A percentile compares a stretch with the other conserved stretches of the same genome.
These are phyloP conservation scores for Hymenoscyphus linearis DNA, from an alignment of 2,329 filamentous ascomycete genomes.

Conservation along the genomic window DNA sequence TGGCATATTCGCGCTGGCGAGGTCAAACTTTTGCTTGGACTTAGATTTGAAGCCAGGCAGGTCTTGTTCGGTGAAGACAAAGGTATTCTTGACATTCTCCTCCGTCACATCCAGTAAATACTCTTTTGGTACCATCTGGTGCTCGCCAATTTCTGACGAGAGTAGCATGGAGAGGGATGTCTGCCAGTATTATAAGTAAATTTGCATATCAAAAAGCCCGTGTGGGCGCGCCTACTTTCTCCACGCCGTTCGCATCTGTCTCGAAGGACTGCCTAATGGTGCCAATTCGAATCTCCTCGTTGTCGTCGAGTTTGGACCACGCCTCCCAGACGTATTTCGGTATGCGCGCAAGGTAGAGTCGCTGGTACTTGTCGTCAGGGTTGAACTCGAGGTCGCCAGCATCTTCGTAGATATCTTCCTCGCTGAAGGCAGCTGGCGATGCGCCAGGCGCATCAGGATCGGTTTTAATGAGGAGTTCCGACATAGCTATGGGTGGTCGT, in stretches of 20 bases:
- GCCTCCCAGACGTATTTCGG: constrained; percentile 77
- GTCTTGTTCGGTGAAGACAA: constrained; percentile 90
- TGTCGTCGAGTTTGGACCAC: constrained; percentile 71
- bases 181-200: constrained; percentile 25
- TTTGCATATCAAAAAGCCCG: not conserved
- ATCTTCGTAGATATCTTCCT: constrained; percentile 68
- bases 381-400: constrained; percentile 58
- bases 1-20: constrained; percentile 54
- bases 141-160: constrained; percentile 55
- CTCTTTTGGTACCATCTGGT: constrained; percentile 76
- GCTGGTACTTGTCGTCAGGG: constrained; percentile 33
- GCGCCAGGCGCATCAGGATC: constrained; percentile 41
- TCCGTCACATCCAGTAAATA: constrained; percentile 74
- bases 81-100: constrained; percentile 72
- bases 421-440: constrained; percentile 41
- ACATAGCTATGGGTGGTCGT: constrained; percentile 26
- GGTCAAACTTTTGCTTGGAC: constrained; percentile 51
- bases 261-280: constrained; percentile 53
- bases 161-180: constrained; percentile 62
- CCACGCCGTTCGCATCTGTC: constrained; percentile 46
- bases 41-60: constrained; percentile 68
- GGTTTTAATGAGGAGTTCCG: constrained; percentile 40
- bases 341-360: constrained; percentile 68
- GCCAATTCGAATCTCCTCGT: constrained; percentile 76
- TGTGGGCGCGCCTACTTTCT: constrained; percentile 32